phyloP scores from a whole-genome alignment of 2,329 filamentous ascomycete genomes.

The Stachybotrys elegans region DNA sequence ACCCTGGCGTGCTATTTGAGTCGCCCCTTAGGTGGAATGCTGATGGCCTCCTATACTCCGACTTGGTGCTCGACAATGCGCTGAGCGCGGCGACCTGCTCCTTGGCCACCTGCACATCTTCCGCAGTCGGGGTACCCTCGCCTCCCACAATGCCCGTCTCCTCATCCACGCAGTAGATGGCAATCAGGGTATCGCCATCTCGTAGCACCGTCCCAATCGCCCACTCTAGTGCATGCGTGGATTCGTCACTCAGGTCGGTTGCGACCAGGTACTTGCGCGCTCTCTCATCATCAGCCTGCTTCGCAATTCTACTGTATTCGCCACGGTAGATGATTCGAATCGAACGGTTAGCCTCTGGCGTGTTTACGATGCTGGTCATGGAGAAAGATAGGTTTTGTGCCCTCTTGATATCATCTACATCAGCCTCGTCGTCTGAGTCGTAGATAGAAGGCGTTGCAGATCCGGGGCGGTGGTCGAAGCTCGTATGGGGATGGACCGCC shows the following conservation, averaged over 20 bases:
- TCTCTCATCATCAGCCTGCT: constrained; percentile 73
- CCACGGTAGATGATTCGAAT: constrained; percentile 89
- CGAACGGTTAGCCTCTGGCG: constrained; percentile 70
- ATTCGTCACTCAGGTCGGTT: constrained; percentile 90
- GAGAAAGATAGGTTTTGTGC: constrained; percentile 81
- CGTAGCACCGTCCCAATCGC: constrained; percentile 91
- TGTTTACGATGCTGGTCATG: constrained; percentile 74
- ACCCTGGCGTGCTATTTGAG: constrained; percentile 28
- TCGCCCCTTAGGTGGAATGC: constrained; percentile 21
- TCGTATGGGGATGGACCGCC: constrained; percentile 75
- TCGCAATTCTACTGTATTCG: constrained; percentile 71
- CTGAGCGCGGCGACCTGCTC: constrained; percentile 71
- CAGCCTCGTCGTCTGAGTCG: constrained; percentile 82
- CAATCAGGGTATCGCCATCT: constrained; percentile 89
- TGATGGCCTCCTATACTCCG: constrained; percentile 26
- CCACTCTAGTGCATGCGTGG: constrained; percentile 94
- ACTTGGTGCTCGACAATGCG: constrained; percentile 46
- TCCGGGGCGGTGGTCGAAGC: constrained; percentile 66
- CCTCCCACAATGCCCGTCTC: constrained; percentile 60
- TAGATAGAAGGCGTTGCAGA: constrained; percentile 54
- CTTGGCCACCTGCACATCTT: constrained; percentile 69
- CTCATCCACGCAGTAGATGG: constrained; percentile 91
- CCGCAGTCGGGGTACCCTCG: constrained; percentile 59
- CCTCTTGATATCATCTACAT: constrained; percentile 76
- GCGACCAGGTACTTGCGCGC: constrained; percentile 92